phyloP scores from a whole-genome alignment of 148 eudicot species.

The Gaultheria prostrata region DNA sequence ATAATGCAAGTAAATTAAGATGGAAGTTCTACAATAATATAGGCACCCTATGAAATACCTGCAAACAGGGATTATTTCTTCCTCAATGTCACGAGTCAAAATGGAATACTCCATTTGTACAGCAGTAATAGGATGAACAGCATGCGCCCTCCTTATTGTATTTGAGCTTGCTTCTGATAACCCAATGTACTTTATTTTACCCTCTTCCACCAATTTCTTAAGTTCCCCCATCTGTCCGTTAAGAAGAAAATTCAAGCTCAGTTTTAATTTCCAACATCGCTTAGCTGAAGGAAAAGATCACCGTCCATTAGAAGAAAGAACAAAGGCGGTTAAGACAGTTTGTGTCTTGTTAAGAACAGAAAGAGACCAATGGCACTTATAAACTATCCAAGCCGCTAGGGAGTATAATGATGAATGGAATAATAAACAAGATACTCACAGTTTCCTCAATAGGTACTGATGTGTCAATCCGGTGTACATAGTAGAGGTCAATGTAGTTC shows the following conservation, averaged over 20 bases:
- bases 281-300: background rate
- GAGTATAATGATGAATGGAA: background rate
- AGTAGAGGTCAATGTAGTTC: constrained; percentile 67
- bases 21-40: background rate
- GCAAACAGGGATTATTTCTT: constrained; percentile 68
- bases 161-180: constrained; percentile 67
- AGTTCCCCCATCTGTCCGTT: constrained; percentile 60
- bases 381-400: background rate
- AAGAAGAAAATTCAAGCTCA: background rate
- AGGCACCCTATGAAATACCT: constrained; percentile 33
- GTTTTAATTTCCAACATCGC: background rate
- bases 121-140: constrained; percentile 70
- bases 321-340: background rate
- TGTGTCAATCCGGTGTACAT: constrained; percentile 64
- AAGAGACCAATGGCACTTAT: background rate
- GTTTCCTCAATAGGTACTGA: constrained; percentile 72
- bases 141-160: constrained; percentile 73
- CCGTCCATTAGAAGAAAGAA: background rate
- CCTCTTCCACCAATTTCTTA: constrained; percentile 72
- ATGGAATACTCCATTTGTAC: constrained; percentile 76
- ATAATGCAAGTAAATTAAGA: background rate
- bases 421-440: constrained; percentile 31
- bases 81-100: constrained; percentile 71
- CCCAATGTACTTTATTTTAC: constrained; percentile 68
- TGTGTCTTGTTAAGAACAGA: background rate